These are phyloP conservation scores for Xylariaceae sp. DNA, from an alignment of 2,329 filamentous ascomycete genomes.

Conservation along the genomic window DNA sequence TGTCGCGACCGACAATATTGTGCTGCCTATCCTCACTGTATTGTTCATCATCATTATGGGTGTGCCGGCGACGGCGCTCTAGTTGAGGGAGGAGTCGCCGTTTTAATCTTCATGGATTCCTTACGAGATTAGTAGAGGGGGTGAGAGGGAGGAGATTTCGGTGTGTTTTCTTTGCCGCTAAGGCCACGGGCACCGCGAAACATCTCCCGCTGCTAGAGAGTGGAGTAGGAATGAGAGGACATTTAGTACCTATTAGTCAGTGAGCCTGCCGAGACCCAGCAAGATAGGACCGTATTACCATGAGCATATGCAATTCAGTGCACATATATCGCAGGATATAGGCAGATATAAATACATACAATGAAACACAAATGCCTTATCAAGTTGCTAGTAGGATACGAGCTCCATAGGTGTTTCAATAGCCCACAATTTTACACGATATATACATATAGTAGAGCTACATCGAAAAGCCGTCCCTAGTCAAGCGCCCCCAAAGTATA, in stretches of 20 bases:
- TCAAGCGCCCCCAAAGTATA: background rate
- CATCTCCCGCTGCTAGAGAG: too few relatives aligned
- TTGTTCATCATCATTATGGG: conserved; percentile 37
- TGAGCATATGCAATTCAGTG: background rate
- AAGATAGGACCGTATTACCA: background rate
- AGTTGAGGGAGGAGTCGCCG: background rate
- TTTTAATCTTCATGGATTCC: background rate
- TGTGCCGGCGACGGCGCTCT: conserved; percentile 34
- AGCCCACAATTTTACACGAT: conserved; percentile 1
- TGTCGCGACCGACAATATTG: conserved; percentile 35
- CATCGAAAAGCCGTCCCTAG: background rate
- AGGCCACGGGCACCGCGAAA: too few relatives aligned
- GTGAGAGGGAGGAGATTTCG: too few relatives aligned
- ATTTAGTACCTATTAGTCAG: background rate
- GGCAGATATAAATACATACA: background rate
- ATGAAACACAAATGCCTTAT: background rate
- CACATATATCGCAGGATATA: background rate
- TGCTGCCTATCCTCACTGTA: conserved; percentile 33
- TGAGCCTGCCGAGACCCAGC: background rate
- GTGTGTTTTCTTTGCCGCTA: too few relatives aligned
- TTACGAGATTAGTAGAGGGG: background rate
- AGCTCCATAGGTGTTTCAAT: background rate
- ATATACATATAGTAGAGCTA: background rate
- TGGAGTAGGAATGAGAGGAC: too few relatives aligned
- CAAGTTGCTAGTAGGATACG: background rate